Base-by-base conservation (phyloP, 345 rosid species). In the Tarenaya hassleriana region DNA sequence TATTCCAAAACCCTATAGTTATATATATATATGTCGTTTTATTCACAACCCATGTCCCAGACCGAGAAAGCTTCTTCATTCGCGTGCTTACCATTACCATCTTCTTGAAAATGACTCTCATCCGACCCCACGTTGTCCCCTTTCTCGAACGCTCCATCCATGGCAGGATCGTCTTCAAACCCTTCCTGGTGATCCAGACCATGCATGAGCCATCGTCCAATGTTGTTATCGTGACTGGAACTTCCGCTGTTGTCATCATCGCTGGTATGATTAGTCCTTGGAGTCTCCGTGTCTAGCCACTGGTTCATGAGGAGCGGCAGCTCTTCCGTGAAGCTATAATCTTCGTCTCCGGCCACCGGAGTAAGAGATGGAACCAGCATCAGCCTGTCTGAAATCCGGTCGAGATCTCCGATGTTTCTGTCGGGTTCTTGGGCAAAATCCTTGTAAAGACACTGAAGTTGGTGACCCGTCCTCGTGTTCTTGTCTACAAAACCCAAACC, bases 381-480 rank as follows among this genome's bases (percentile, higher is more conserved):
- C 17, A 35, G 29, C 10, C 35, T 34, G 35, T 63, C 58, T 1
- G 46, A 32, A 18, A 45, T 37, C 8, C 32, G 18, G 18, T 41
- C 47, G 18, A 7, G 49, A 7, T 45, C 34, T 50, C 19, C 61
- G 19, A 19, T 49, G 35, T 34, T 61, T 24, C 50, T 38, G 3
- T 59, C 63, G 8, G 54, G 51, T 34, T 58, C 56, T 13, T 49
- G 55, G 2, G 63, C 0, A 35, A 39, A 11, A 11, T 67, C 34
- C 19, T 64, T 32, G 43, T 67, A 69, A 0, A 56, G 47, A 50
- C 69, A 56, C n/a, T 34, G 62, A 8, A 67, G 41, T 50, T 75
- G 63, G 10, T 81, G 77, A 20, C 69, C 73, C 10, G 52, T 46
- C 45, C 85, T 70, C n/a, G 77, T 62, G 47, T 58, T 81, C 50